phyloP scores from a whole-genome alignment of 2,329 filamentous ascomycete genomes.

The Pseudogymnoascus sp. region DNA sequence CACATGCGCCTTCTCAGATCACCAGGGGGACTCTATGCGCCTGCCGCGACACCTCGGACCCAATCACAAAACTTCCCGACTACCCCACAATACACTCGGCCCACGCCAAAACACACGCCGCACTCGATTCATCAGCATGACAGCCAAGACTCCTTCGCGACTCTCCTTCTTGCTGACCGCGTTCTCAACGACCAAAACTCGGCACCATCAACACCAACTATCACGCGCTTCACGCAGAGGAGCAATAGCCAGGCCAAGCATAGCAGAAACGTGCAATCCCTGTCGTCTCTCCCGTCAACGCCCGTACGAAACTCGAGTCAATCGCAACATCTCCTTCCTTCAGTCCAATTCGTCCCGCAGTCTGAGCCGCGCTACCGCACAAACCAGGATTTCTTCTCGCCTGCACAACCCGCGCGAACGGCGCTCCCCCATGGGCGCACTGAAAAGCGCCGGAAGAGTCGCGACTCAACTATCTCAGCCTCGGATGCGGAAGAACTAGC shows the following conservation, averaged over 20 bases:
- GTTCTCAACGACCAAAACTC: constrained; percentile 73
- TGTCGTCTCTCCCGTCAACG: constrained; percentile 77
- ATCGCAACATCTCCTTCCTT: constrained; percentile 48
- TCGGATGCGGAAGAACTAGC: constrained; percentile 32
- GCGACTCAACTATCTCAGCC: constrained; percentile 78
- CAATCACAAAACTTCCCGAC: constrained; percentile 37
- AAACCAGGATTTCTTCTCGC: constrained; percentile 12
- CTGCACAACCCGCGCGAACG: constrained; percentile 31
- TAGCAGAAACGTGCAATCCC: constrained; percentile 66
- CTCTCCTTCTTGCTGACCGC: constrained; percentile 63
- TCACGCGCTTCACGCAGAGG: constrained; percentile 23
- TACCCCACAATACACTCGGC: constrained; percentile 36
- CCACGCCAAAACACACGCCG: constrained; percentile 40
- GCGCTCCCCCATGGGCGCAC: constrained; percentile 19
- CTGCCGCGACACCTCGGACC: constrained; percentile 45
- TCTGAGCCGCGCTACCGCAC: constrained; percentile 45
- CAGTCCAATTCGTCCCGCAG: constrained; percentile 52
- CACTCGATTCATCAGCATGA: constrained; percentile 35
- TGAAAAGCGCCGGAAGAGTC: constrained; percentile 58
- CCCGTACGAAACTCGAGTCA: constrained; percentile 41
- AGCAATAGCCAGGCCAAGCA: constrained; percentile 50
- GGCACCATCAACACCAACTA: constrained; percentile 59
- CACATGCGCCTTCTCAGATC: constrained; percentile 74
- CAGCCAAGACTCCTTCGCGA: constrained; percentile 61
- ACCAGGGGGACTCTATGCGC: constrained; percentile 60